Evolutionary conservation across 2,329 filamentous ascomycete genomes (phyloP), one percentile per base, ranked within the genome.

Genomic region (Canariomyces notabilis): DNA sequence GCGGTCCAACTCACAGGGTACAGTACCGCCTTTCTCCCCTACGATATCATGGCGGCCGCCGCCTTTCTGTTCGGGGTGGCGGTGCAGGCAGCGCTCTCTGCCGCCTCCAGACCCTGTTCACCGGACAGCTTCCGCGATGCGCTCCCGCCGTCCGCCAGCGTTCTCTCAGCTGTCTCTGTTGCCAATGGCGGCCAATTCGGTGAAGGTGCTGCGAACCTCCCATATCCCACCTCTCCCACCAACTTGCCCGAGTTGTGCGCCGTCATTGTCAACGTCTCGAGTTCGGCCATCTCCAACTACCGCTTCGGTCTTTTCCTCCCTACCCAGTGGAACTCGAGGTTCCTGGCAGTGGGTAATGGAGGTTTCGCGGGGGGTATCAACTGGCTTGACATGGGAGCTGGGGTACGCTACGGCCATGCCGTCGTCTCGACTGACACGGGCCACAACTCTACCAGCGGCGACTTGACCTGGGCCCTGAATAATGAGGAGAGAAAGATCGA

Each of bases 351-450:
- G 5, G 68, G 67, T 2, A 69, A 68, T 44, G 65, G 65, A 15
- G 67, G 64, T 0, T 70, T 69, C 33, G 61, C 59, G 4, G 61
- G 61, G 5, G 61, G 61, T n/a, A 62, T 64, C 50, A 61, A 62
- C 51, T 64, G 59, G 57, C 43, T 60, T 5, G 59, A 60, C 50
- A 61, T 61, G 57, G 58, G 50, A 15, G 42, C 50, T n/a, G 58
- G 57, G 31, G 47, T 58, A 48, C 58, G 57, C 35, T 57, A 70
- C 38, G 70, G 70, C 5, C 69, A 70, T 47, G 68, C 68, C 2
- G 59, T 64, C 19, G 61, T 70, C 50, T 66, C 64, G 5, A 71
- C 69, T 0, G 68, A 73, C 50, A 70, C 66, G 0, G 71, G 70
- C 2, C 70, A 73, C 55, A 58, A 57, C 19, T 65, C 65, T 5